phyloP scores from a whole-genome alignment of 2,329 filamentous ascomycete genomes.

The Tolypocladium tropicale region DNA sequence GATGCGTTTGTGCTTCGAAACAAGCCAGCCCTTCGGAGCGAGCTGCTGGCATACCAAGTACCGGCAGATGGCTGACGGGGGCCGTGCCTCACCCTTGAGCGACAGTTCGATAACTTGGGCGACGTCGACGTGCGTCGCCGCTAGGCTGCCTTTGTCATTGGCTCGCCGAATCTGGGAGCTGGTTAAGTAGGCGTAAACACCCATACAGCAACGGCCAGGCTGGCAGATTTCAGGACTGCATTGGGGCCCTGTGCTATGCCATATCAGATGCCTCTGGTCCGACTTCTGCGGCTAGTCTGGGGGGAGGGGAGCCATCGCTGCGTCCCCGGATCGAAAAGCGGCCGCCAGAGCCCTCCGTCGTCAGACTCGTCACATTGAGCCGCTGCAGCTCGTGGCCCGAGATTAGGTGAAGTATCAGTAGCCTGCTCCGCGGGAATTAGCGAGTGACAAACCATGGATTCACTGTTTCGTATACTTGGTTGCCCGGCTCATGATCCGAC shows the following conservation, averaged over 20 bases:
- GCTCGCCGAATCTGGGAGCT: neutral
- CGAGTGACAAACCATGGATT: neutral
- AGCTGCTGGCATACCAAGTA: neutral
- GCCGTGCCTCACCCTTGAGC: no score
- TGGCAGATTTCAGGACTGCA: conserved; percentile 1
- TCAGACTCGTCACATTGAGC: no score
- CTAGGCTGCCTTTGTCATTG: neutral
- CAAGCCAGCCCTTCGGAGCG: neutral
- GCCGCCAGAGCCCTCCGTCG: neutral
- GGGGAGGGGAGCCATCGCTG: neutral
- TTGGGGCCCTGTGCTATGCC: neutral
- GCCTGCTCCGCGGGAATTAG: neutral
- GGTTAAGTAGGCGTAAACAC: neutral
- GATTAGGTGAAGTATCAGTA: neutral
- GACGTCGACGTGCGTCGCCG: neutral
- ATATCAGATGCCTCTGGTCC: neutral
- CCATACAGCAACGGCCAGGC: neutral
- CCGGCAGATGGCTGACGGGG: neutral
- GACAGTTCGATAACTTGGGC: no score
- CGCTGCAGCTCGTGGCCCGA: no score
- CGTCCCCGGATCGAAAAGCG: neutral
- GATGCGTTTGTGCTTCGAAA: neutral
- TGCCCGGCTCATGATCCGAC: no score
- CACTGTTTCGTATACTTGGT: neutral
- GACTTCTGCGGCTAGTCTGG: neutral